Base-by-base conservation (phyloP, 768 basidiomycete species). In the Neoboletus magnificus region DNA sequence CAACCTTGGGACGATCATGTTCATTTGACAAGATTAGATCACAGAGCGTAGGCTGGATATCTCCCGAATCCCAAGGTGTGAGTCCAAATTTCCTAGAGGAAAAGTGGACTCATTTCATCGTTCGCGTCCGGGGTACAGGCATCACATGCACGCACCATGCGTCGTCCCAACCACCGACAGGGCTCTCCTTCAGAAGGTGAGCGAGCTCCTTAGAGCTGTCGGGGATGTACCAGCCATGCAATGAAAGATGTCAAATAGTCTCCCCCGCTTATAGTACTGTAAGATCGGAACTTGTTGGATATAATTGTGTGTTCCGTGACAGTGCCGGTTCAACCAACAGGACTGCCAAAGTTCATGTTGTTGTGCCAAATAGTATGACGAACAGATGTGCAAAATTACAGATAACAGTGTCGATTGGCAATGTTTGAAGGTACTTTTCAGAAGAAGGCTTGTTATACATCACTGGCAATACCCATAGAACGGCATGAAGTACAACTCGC, bases 21-120 rank as follows among this genome's bases (percentile, higher is more conserved):
- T 73, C 68, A 16, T 72, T 72, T 2, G 77, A 77, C 45, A 79
- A 71, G 25, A 87, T 63, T 1, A 84, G 66, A 47, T 83, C 81
- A 25, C 65, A 69, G 52, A 88, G 71, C 1, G 85, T 77, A 7
- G 82, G 84, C 59, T 87, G 86, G 4, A 74, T 62, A 7, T 72
- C 67, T 3, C 84, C 80, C 7, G 65, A 64, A 59, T 88, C 86
- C 86, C 87, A 89, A 1, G 87, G 87, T 0, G 83, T 86, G 1
- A 82, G 52, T 0, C 74, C 71, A 0, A 67, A 60, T 62, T 79
- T 71, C 82, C 83, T 81, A 57, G 15, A 23, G 40, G 22, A 47
- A 45, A 27, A 5, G 18, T 8, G 20, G 23, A 13, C 29, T 53
- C 7, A 48, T 30, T 49, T 42, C 5, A 22, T 48, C n/a, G 16